Evolutionary conservation across 257 asterid species (phyloP).

Genomic region (Mitragyna speciosa): DNA sequence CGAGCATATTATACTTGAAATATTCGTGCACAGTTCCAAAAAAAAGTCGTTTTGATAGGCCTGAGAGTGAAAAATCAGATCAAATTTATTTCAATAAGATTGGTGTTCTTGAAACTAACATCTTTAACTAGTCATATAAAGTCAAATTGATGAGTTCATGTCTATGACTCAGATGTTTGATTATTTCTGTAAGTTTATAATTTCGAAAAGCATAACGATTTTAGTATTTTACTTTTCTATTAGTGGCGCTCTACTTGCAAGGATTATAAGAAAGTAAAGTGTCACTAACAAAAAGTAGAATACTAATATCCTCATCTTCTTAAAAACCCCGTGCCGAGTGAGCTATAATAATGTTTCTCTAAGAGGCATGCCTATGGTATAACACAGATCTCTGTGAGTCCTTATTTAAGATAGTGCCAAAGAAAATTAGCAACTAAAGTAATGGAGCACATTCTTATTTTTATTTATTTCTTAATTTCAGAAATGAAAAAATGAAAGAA

Average conservation of each 20-base stretch:
- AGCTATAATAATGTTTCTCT: too few species aligned
- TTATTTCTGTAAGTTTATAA: background rate
- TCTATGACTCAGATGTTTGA: background rate
- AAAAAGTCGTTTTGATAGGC: background rate
- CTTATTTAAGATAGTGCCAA: background rate
- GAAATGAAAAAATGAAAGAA: background rate
- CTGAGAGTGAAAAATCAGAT: background rate
- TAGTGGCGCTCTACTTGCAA: too few species aligned
- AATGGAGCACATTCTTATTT: background rate
- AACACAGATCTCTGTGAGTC: background rate
- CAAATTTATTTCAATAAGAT: background rate
- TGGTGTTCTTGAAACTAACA: background rate
- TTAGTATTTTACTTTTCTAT: too few species aligned
- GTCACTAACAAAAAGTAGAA: too few species aligned
- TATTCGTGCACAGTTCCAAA: background rate
- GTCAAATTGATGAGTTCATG: background rate
- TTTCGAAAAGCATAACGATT: too few species aligned
- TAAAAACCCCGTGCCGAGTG: too few species aligned
- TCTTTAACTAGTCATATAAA: background rate
- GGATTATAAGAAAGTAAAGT: too few species aligned
- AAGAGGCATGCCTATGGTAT: too few species aligned
- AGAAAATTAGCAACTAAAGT: background rate
- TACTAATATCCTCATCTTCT: too few species aligned
- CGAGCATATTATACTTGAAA: too few species aligned
- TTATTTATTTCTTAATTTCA: background rate